Conservation (phyloP, 345 rosid genomes). For the Hypericum perforatum region DNA sequence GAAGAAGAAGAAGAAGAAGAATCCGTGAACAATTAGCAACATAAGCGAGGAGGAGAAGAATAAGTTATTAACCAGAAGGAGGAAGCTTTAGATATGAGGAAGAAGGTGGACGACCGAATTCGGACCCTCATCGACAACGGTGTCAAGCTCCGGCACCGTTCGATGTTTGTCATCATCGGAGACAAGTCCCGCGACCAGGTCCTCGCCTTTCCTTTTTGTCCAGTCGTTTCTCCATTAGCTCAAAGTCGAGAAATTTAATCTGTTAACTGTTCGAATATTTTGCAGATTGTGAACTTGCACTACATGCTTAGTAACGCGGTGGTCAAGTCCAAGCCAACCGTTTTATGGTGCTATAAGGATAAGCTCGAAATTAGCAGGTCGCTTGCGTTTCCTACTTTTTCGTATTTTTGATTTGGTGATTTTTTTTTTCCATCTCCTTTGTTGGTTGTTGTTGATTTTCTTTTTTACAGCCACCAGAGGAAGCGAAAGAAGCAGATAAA, state of each 20-base stretch:
- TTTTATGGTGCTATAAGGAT: slow-evolving; percentile 93
- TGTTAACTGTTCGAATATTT: neutral
- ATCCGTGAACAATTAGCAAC: too few species aligned
- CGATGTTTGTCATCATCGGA: slow-evolving; percentile 78
- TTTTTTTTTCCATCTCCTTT: neutral
- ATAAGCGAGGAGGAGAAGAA: too few species aligned
- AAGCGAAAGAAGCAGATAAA: slow-evolving; percentile 82
- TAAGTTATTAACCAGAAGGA: too few species aligned
- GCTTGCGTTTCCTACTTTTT: too few species aligned
- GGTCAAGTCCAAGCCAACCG: slow-evolving; percentile 55
- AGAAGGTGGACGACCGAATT: slow-evolving; percentile 93
- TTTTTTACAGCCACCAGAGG: slow-evolving; percentile 60
- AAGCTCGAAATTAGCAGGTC: slow-evolving; percentile 96
- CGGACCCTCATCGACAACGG: slow-evolving; percentile 88
- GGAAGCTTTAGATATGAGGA: slow-evolving; percentile 45
- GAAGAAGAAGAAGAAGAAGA: too few species aligned
- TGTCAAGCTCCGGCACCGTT: slow-evolving; percentile 75
- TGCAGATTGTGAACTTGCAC: slow-evolving; percentile 89
- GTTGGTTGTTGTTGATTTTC: neutral
- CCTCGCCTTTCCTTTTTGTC: slow-evolving; percentile 1
- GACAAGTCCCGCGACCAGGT: slow-evolving; percentile 99
- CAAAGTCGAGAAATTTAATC: neutral
- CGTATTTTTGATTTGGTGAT: too few species aligned
- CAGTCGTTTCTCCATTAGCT: neutral
- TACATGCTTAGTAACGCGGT: slow-evolving; percentile 71